Conservation (phyloP, 2,329 filamentous ascomycete genomes). For the Cladosporium oxysporum region DNA sequence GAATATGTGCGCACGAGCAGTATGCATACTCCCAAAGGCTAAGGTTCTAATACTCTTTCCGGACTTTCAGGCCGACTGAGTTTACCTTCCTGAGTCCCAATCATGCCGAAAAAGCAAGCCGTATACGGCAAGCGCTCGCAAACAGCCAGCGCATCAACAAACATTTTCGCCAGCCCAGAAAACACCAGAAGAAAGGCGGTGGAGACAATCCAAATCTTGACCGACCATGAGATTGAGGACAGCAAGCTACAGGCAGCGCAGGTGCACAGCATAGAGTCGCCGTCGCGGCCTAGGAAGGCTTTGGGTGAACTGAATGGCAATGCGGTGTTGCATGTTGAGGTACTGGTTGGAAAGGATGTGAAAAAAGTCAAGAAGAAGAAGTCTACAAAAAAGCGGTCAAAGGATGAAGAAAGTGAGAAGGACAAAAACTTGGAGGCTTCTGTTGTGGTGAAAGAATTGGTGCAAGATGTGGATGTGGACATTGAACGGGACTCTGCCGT, state of each 20-base stretch:
- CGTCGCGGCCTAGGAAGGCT: slow-evolving; percentile 22
- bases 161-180: slow-evolving; percentile 31
- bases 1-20: neutral
- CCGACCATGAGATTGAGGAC: slow-evolving; percentile 1
- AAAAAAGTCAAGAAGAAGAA: slow-evolving; percentile 21
- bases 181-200: slow-evolving; percentile 20
- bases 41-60: neutral
- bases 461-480: neutral
- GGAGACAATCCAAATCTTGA: slow-evolving; percentile 2
- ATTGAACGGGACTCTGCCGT: neutral
- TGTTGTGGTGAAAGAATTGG: neutral
- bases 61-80: neutral
- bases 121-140: slow-evolving; percentile 44
- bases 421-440: neutral
- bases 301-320: slow-evolving; percentile 30
- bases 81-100: neutral
- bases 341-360: slow-evolving; percentile 14
- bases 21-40: slow-evolving; percentile 1
- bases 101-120: slow-evolving; percentile 37
- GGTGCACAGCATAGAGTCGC: slow-evolving; percentile 3
- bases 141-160: slow-evolving; percentile 31
- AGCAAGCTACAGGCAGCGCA: neutral
- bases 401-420: slow-evolving; percentile 16
- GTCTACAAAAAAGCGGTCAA: slow-evolving; percentile 14
- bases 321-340: slow-evolving; percentile 24